Base-by-base conservation (phyloP, 768 basidiomycete genomes). In the Boletus sensibilis region DNA sequence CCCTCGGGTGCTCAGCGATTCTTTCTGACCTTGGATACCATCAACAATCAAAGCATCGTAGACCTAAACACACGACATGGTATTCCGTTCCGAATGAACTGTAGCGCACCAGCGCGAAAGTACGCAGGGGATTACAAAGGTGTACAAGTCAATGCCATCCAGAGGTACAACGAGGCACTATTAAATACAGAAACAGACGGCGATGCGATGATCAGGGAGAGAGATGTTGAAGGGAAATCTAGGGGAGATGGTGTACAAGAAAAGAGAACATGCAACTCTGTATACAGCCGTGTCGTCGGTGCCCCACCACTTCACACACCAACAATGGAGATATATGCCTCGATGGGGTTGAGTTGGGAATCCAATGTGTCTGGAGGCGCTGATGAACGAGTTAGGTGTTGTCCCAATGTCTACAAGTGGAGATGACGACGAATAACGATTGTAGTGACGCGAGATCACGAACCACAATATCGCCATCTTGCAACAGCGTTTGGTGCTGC, bases 391-490 rank as follows among this genome's bases (percentile, higher is more conserved):
- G 68, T 52, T 38, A 81, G 67, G 21, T 62, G 66, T 44, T 68
- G 59, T 9, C 81, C 81, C 49, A 82, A 66, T 53, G 64, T 72
- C 80, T 82, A 55, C 47, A 42, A 38, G 45, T 16, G 64, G 38
- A 50, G 49, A 58, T 56, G 41, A 58, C 57, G 43, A 41, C 25
- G 23, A 51, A 18, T 41, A 35, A 20, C n/a, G 53, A 38, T 21
- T 18, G 12, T 11, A 21, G 12, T 23, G 50, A 23, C 6, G 39
- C 18, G 41, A 51, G 41, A 34, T 18, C 47, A 72, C 76, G 54
- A 55, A 82, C 81, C 57, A 82, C 63, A 8, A 73, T 67, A 56
- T 82, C 81, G 20, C 78, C 79, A 10, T 70, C 62, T 50, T 72
- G 74, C 25, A 82, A 65, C 6, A 68, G 53, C 1, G 72, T 76